Evolutionary conservation across 1,139 yeast species (phyloP).

Genomic region (Geotrichum reessii): DNA sequence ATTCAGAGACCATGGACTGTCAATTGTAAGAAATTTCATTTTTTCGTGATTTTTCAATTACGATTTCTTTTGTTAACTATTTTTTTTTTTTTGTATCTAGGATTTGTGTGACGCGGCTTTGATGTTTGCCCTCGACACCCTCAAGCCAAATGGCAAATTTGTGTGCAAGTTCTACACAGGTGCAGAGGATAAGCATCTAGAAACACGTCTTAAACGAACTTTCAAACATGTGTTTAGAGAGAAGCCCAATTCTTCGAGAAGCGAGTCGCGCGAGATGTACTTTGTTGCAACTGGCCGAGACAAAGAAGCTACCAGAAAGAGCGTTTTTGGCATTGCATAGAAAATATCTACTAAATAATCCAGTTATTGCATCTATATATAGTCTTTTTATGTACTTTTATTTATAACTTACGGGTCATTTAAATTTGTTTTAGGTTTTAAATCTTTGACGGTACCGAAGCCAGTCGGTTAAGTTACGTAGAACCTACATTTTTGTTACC

Average conservation of each 20-base stretch:
- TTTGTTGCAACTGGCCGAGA: conserved; percentile 57
- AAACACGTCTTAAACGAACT: conserved; percentile 49
- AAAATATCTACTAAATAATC: neutral
- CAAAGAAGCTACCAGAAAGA: conserved; percentile 43
- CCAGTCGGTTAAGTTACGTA: neutral
- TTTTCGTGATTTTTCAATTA: neutral
- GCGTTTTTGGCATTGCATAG: conserved; percentile 38
- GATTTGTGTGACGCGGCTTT: conserved; percentile 92
- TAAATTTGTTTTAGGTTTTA: neutral
- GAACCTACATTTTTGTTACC: neutral
- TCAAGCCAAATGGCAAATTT: conserved; percentile 64
- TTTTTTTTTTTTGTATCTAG: conserved; percentile 28
- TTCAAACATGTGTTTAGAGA: conserved; percentile 54
- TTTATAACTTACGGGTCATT: too few relatives aligned
- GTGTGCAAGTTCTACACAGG: conserved; percentile 72
- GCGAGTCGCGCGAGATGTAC: conserved; percentile 63
- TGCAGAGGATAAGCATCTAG: conserved; percentile 56
- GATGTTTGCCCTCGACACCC: conserved; percentile 60
- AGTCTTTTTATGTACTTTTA: neutral
- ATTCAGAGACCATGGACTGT: conserved; percentile 55
- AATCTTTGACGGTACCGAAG: too few relatives aligned
- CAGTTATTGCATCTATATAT: neutral
- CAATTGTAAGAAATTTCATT: conserved; percentile 42
- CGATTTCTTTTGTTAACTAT: neutral
- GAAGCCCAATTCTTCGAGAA: conserved; percentile 57